Evolutionary conservation across 805 yeast species (phyloP), one percentile per base, ranked within the genome.

Genomic region (Ogataea corticis): DNA sequence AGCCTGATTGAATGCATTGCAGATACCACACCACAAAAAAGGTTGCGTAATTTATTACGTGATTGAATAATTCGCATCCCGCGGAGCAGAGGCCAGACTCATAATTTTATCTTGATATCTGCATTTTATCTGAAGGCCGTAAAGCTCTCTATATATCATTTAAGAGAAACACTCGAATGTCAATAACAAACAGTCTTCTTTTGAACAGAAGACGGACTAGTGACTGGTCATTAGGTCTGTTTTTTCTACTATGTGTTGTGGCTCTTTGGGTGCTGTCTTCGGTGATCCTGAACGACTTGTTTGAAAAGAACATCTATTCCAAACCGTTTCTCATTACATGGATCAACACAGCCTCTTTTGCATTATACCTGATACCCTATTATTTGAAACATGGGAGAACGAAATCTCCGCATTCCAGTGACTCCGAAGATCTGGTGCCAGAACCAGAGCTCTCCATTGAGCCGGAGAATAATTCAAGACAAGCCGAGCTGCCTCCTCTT

Each of bases 291-390:
- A 90, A 87, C 64, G 83, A 80, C 34, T 70, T 88, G 33, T 85
- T 88, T 55, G 89, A 83, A 54, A 75, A 77, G 38, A 79, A 76
- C 46, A 45, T 48, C 7, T 94, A 89, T 64, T 68, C 89, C 38
- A 94, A 94, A 66, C 99, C 99, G 14, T 91, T 89, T 61, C 78
- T 91, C 50, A 87, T 94, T 55, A 94, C 99, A 2, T 94, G 92
- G 69, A 66, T 92, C 55, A 94, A 91, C 68, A 91, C 98, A 0
- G 83, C 89, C 1, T 79, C 94, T 3, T 94, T 94, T 63, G 73
- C 80, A 7, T 71, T 92, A 42, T 94, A 92, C 63, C 69, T 94
- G 41, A 62, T 85, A 34, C 92, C 94, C 1, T 76, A 79, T 49
- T 52, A 54, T 32, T 21, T 51, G 2, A 42, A 41, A 11, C 29